Conservation (phyloP, 805 yeast genomes). For the Metschnikowia gelsemii region DNA sequence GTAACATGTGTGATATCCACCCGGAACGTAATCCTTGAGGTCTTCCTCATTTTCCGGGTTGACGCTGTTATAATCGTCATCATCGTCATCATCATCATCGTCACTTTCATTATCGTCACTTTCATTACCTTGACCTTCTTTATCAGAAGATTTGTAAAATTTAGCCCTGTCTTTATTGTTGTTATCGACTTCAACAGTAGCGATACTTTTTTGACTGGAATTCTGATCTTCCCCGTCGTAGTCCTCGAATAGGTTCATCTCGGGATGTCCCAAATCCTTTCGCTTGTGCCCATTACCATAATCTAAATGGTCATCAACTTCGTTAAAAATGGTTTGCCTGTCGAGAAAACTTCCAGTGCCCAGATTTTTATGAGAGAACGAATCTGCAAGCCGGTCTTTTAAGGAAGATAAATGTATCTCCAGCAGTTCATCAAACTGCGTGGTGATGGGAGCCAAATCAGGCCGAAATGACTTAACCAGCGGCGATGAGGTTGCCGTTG, state of each 20-base stretch:
- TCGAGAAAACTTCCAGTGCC: slow-evolving; percentile 15
- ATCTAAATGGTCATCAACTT: slow-evolving; percentile 8
- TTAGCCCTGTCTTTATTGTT: no score
- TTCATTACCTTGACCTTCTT: neutral
- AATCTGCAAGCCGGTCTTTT: slow-evolving; percentile 21
- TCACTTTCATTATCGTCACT: slow-evolving; percentile 17
- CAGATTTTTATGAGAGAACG: slow-evolving; percentile 9
- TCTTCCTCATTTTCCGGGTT: slow-evolving; percentile 47
- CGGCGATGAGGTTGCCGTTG: slow-evolving; percentile 30
- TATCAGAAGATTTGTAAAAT: no score
- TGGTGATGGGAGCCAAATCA: slow-evolving; percentile 36
- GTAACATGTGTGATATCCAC: slow-evolving; percentile 65
- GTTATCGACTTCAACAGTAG: no score
- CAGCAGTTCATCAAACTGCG: slow-evolving; percentile 29
- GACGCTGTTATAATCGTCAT: slow-evolving; percentile 20
- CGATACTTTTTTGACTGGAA: no score
- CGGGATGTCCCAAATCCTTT: no score
- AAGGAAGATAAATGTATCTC: slow-evolving; percentile 18
- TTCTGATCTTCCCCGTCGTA: no score
- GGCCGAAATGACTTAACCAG: slow-evolving; percentile 38
- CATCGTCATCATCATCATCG: slow-evolving; percentile 25
- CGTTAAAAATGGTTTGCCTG: slow-evolving; percentile 14
- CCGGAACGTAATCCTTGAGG: slow-evolving; percentile 51
- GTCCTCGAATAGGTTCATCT: no score
- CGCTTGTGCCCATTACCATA: no score